Base-by-base conservation (phyloP, 805 yeast species). In the Yamadazyma insecticola region DNA sequence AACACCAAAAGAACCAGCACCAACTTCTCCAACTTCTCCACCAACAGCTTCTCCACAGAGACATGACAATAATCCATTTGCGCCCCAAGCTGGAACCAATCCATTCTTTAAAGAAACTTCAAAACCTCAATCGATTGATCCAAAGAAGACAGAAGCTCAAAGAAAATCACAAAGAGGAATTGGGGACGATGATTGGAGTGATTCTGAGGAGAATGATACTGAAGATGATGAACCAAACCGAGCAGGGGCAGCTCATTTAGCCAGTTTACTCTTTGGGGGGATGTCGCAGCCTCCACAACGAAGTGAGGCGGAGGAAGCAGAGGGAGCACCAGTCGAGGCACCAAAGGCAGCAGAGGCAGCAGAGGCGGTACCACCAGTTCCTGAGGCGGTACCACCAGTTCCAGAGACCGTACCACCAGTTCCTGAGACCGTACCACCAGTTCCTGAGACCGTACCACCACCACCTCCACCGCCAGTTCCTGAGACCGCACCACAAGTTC, bases 111-210 rank as follows among this genome's bases (percentile, higher is more conserved):
- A 74, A 45, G 72, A 76, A 6, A 35, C 41, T 7, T 11, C 30
- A 10, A 44, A 55, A 4, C 47, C 45, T 2, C 33, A 39, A 14
- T 18, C 23, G 11, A 58, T 78, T 41, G 85, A 80, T 47, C 60
- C 73, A 1, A 66, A 66, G 39, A 74, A 76, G 37, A 74, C 82
- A 17, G 81, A 77, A 34, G 81, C 79, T 2, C 89, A 82, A 54
- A 67, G 92, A 55, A 76, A 72, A 16, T 74, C 84, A 6, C 90
- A 83, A 51, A 67, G 89, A 54, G 80, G 80, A 4, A 46, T 60
- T 24, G 57, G 59, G 6, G 56, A 50, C 16, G 39, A 28, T 16
- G 77, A 60, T 34, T 72, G 71, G 60, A 76, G 76, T 38, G 75
- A 71, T 31, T 44, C 57, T 18, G 49, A 55, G 33, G 53, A 61